Percentiles rank a stretch among this genome's conserved stretches.
These are phyloP conservation scores for Lomentospora prolificans DNA, from an alignment of 2,329 filamentous ascomycete genomes.

Conservation along the genomic window DNA sequence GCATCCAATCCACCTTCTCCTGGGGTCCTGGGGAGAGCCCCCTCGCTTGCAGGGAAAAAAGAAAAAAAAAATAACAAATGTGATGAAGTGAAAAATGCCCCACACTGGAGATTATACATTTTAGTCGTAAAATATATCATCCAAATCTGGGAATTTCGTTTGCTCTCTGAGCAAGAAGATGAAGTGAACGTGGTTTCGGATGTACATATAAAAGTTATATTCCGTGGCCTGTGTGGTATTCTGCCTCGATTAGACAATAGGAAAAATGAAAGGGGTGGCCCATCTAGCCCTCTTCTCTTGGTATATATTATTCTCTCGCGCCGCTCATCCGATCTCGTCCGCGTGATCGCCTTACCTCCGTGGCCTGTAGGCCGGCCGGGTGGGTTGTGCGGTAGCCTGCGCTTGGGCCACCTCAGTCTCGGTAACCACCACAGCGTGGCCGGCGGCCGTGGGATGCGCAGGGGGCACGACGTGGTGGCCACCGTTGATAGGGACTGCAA, in stretches of 20 bases:
- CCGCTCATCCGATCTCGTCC: neutral
- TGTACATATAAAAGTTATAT: neutral
- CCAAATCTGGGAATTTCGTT: neutral
- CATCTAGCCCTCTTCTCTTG: neutral
- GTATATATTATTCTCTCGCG: neutral
- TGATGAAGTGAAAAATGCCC: neutral
- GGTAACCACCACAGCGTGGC: neutral
- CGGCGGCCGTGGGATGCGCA: neutral
- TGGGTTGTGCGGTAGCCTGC: neutral
- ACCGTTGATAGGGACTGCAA: neutral
- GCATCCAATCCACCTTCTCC: neutral
- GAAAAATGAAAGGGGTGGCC: neutral
- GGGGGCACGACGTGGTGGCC: neutral
- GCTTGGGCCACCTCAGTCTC: neutral
- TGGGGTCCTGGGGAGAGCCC: neutral
- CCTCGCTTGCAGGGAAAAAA: neutral
- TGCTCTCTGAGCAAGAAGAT: neutral
- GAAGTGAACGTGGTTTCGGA: neutral
- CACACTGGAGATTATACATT: neutral
- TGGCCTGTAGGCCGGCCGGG: neutral
- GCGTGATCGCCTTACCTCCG: neutral
- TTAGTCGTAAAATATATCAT: neutral
- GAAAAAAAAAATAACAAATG: neutral
- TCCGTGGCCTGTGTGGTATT: neutral
- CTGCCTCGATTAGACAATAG: neutral